These are phyloP conservation scores for Aspergillus sp. DNA, from an alignment of 2,329 filamentous ascomycete genomes.

Conservation along the genomic window DNA sequence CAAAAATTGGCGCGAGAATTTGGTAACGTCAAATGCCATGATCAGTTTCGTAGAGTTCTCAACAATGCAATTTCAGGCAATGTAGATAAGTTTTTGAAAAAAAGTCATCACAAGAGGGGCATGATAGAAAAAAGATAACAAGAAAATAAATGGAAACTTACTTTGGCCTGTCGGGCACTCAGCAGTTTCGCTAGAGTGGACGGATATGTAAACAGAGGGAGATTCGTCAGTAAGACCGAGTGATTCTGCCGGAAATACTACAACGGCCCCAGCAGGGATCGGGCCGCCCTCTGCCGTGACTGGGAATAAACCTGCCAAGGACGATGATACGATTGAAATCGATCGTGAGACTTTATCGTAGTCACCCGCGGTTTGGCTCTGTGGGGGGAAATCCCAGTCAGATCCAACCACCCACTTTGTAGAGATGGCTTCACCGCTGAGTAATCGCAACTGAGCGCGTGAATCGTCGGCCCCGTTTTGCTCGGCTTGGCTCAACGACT, in stretches of 20 bases:
- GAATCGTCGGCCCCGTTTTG: constrained; percentile 16
- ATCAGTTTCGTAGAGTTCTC: constrained; percentile 80
- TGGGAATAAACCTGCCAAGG: constrained; percentile 67
- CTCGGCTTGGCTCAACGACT: constrained; percentile 28
- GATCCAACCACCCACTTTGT: constrained; percentile 40
- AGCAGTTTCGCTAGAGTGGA: constrained; percentile 86
- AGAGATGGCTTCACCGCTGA: constrained; percentile 37
- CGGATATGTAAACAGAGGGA: constrained; percentile 60
- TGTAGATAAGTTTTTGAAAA: constrained; percentile 92
- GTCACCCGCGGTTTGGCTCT: constrained; percentile 21
- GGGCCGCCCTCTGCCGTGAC: constrained; percentile 72
- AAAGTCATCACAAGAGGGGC: constrained; percentile 73
- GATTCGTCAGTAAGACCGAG: constrained; percentile 28
- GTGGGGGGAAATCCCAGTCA: constrained; percentile 35
- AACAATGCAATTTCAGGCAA: constrained; percentile 95
- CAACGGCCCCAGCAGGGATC: constrained; percentile 64
- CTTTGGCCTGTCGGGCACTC: constrained; percentile 87
- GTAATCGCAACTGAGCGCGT: constrained; percentile 31
- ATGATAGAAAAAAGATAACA: constrained; percentile 13
- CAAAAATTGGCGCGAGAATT: constrained; percentile 20
- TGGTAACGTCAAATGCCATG: constrained; percentile 39
- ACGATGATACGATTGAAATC: constrained; percentile 68
- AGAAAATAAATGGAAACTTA: constrained; percentile 58
- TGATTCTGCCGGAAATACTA: constrained; percentile 38
- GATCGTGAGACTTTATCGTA: constrained; percentile 55